Evolutionary conservation across 1,139 yeast species (phyloP).

Genomic region (Suhomyces guaymorum): DNA sequence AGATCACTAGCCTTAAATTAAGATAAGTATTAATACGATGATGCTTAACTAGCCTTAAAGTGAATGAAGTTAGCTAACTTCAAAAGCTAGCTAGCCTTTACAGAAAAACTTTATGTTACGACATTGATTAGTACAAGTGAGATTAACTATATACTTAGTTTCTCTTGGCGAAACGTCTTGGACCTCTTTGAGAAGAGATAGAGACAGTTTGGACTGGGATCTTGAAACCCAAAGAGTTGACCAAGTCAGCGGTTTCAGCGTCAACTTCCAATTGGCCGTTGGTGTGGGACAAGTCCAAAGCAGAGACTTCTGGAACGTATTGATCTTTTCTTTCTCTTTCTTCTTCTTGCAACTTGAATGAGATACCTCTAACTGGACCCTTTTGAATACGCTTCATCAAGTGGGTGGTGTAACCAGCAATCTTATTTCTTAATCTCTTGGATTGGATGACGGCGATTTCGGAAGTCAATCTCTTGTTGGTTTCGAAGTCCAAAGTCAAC

Average conservation of each 20-base stretch:
- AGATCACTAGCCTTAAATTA: no score
- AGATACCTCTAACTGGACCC: constrained; percentile 99
- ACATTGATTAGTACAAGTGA: constrained; percentile 13
- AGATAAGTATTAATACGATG: no score
- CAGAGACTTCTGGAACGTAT: constrained; percentile 99
- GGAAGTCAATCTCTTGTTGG: constrained; percentile 99
- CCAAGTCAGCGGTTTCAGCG: constrained; percentile 95
- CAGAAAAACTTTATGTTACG: constrained; percentile 2
- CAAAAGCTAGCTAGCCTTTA: no score
- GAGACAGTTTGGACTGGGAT: constrained; percentile 89
- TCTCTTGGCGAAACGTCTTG: constrained; percentile 96
- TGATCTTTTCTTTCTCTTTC: constrained; percentile 99
- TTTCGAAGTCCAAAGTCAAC: constrained; percentile 98
- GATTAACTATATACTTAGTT: constrained; percentile 48
- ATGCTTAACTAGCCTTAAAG: no score
- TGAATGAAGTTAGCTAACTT: no score
- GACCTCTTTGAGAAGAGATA: constrained; percentile 90
- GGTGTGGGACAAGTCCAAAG: constrained; percentile 96
- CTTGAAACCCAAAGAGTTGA: constrained; percentile 94
- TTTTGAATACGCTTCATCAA: constrained; percentile 99
- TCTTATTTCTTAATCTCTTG: constrained; percentile 99
- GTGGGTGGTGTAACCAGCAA: constrained; percentile 99
- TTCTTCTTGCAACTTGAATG: constrained; percentile 99
- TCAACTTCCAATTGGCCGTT: constrained; percentile 97
- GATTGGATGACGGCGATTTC: constrained; percentile 99